Conservation (phyloP, 179 eudicot species). For the Beta lomatogona region DNA sequence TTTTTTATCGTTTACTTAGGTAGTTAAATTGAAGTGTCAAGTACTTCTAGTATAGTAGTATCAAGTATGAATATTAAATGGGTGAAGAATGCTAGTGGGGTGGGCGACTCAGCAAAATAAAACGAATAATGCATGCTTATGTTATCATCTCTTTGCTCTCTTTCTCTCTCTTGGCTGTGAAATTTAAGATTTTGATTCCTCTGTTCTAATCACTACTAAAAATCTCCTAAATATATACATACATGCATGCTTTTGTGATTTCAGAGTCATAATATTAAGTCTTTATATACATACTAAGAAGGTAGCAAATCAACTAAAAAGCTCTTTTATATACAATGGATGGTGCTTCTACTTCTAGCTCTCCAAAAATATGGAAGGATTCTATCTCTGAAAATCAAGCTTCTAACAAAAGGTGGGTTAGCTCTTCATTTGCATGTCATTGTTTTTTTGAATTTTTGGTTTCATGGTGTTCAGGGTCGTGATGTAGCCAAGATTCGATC, state of each 20-base stretch:
- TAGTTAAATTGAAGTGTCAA: too few relatives aligned
- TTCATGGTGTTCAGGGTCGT: too few relatives aligned
- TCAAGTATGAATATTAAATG: neutral
- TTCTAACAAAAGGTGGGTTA: conserved; percentile 50
- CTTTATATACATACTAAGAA: neutral
- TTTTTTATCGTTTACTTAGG: too few relatives aligned
- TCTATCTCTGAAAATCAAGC: conserved; percentile 29
- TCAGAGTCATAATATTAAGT: neutral
- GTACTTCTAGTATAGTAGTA: too few relatives aligned
- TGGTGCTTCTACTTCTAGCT: neutral
- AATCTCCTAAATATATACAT: too few relatives aligned
- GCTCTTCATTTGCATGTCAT: neutral
- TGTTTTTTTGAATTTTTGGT: neutral
- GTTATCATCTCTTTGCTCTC: conserved; percentile 6
- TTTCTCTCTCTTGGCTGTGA: neutral
- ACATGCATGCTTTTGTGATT: neutral
- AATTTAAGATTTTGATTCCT: neutral
- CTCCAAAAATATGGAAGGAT: conserved; percentile 1
- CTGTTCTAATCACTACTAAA: neutral
- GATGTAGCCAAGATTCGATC: too few relatives aligned
- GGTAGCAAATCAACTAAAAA: neutral
- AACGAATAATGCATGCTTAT: neutral
- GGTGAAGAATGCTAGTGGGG: neutral
- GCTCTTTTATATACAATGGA: neutral
- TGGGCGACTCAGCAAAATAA: neutral